Evolutionary conservation across 2,329 filamentous ascomycete species (phyloP), one percentile per base, ranked within the genome.

Genomic region (Scedosporium apiospermum): DNA sequence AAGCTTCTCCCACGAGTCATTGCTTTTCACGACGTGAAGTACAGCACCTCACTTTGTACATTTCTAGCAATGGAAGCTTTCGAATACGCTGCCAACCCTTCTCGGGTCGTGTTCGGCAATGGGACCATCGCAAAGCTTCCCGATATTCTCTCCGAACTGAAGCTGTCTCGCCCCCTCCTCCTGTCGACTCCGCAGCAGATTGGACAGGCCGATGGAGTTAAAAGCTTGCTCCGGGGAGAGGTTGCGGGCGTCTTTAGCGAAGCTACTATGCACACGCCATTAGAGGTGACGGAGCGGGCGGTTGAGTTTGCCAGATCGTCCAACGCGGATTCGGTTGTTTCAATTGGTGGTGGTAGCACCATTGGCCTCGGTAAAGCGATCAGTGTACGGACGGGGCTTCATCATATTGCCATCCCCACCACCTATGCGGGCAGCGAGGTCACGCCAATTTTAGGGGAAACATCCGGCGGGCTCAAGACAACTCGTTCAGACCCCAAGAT

Each of bases 391-490:
- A 83, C 80, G 1, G 80, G 80, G 0, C 68, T 84, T 42, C 77
- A 76, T 26, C 82, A 85, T 69, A 77, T 85, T 63, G 80, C 78
- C 64, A 80, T 86, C 58, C 82, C 83, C n/a, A 86, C 83, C 2
- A 85, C 83, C 0, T 86, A 86, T 68, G 80, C 83, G 4, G 82
- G 82, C 3, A 83, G 80, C 64, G 86, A 88, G 68, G 85, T 88
- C 78, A 88, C 85, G 3, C 82, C 85, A 0, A 86, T 87, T 57
- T 72, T 88, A 12, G 85, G 85, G 2, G 84, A 88, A 72, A 87
- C 84, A 0, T 74, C 77, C 12, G 77, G 82, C 61, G 84, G 85
- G 0, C 69, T 76, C 63, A 87, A 88, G 72, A 81, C 78, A 63
- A 87, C 85, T 3, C 74, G 78, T 34, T 76, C 73, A 4, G 83